These are phyloP conservation scores for Cutaneotrichosporon dermatis DNA, from an alignment of 1,284 basidiomycete genomes.

Conservation along the genomic window DNA sequence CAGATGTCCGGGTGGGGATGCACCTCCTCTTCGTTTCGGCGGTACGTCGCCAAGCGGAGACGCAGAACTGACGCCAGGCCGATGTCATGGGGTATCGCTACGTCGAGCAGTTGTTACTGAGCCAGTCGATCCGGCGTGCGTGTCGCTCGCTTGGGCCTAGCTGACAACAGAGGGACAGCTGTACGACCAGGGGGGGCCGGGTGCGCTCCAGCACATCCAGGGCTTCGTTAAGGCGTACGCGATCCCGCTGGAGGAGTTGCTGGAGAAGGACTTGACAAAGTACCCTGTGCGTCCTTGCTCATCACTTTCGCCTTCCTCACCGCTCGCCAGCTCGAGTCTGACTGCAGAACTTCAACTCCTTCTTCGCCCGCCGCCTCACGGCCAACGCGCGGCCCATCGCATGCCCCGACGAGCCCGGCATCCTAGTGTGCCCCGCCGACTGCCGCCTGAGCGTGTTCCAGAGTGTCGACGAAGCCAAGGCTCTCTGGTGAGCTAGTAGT, in stretches of 20 bases:
- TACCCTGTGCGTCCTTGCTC: constrained; percentile 48
- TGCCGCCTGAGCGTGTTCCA: constrained; percentile 67
- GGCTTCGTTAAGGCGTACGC: constrained; percentile 70
- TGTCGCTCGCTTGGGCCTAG: not conserved
- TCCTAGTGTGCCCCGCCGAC: constrained; percentile 67
- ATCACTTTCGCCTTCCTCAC: no score
- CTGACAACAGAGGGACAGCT: constrained; percentile 43
- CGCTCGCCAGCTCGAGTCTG: no score
- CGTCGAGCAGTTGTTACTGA: constrained; percentile 60
- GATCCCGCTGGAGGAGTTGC: constrained; percentile 61
- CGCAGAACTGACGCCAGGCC: constrained; percentile 39
- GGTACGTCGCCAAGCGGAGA: constrained; percentile 17
- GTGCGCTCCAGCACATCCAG: constrained; percentile 58
- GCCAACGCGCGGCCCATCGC: constrained; percentile 64
- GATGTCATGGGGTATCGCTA: constrained; percentile 57
- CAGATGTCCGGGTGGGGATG: constrained; percentile 58
- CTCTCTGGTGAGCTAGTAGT: constrained; percentile 57
- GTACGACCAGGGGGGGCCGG: constrained; percentile 46
- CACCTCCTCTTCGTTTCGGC: constrained; percentile 63
- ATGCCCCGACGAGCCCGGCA: constrained; percentile 55
- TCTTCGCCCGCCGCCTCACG: constrained; percentile 69
- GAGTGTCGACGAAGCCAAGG: constrained; percentile 58
- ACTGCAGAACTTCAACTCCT: constrained; percentile 65
- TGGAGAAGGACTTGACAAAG: constrained; percentile 59
- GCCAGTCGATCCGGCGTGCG: constrained; percentile 62